A percentile compares a stretch with the other conserved stretches of the same genome.
These are phyloP conservation scores for Giardia duodenalis DNA, from an alignment of 208 protist genomes.

Conservation along the genomic window DNA sequence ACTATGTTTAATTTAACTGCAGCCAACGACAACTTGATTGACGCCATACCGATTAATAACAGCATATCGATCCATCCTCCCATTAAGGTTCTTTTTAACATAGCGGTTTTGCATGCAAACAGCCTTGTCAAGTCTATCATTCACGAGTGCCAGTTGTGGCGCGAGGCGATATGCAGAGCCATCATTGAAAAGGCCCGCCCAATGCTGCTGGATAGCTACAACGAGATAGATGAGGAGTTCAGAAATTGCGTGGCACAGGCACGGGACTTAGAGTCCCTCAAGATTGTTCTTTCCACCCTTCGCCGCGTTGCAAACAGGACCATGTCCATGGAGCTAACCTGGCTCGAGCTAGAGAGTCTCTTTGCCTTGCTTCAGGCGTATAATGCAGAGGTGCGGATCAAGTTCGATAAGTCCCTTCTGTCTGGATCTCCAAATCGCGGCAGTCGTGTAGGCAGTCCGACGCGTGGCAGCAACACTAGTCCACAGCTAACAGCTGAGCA, in stretches of 20 bases:
- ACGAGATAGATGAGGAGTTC: background rate
- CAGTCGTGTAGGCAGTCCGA: background rate
- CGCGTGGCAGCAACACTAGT: background rate
- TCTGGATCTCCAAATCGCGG: no score
- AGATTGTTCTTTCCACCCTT: background rate
- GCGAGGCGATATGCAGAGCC: background rate
- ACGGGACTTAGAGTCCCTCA: background rate
- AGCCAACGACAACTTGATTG: background rate
- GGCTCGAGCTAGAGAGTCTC: background rate
- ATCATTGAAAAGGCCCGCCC: slow-evolving; percentile 10
- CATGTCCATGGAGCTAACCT: slow-evolving; percentile 2
- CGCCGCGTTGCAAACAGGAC: background rate
- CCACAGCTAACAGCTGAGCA: background rate
- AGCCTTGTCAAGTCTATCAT: background rate
- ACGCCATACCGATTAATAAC: background rate
- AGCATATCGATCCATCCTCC: background rate
- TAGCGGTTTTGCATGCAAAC: background rate
- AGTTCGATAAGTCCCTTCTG: background rate
- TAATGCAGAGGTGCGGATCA: background rate
- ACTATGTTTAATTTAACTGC: background rate
- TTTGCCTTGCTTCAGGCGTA: background rate
- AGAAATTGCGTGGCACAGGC: background rate
- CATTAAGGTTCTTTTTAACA: background rate
- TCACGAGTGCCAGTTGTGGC: slow-evolving; percentile 15
- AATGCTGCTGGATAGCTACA: background rate